A percentile compares a stretch with the other conserved stretches of the same genome.
Evolutionary conservation across 2,329 filamentous ascomycete species (phyloP).

Genomic region (Drechslerella stenobrocha): DNA sequence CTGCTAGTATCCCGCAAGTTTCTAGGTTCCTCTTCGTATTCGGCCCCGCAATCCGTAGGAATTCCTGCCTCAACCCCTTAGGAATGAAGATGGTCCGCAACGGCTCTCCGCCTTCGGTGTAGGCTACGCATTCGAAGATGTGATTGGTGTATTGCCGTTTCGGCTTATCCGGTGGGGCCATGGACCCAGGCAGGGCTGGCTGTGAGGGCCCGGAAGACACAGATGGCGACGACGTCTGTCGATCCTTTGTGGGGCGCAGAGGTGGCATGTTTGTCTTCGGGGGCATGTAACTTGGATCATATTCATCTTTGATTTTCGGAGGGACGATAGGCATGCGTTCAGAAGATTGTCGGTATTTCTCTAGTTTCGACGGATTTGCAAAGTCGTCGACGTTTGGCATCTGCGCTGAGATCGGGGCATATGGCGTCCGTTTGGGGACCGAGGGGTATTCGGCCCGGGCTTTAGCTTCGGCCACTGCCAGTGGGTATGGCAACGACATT

Average conservation of each 20-base stretch:
- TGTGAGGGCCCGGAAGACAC: background rate
- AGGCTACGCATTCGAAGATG: constrained; percentile 77
- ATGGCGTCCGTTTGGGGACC: constrained; percentile 34
- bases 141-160: constrained; percentile 59
- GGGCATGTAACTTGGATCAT: constrained; percentile 31
- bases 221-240: constrained; percentile 28
- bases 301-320: constrained; percentile 43
- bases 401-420: constrained; percentile 16
- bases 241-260: constrained; percentile 51
- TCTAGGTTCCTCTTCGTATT: constrained; percentile 85
- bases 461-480: constrained; percentile 22
- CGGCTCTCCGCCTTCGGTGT: constrained; percentile 84
- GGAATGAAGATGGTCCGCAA: constrained; percentile 88
- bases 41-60: constrained; percentile 71
- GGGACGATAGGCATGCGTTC: constrained; percentile 37
- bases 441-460: constrained; percentile 34
- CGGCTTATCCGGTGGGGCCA: constrained; percentile 27
- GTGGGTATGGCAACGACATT: constrained; percentile 30
- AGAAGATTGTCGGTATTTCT: constrained; percentile 35
- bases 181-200: constrained; percentile 4
- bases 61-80: constrained; percentile 70
- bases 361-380: constrained; percentile 40
- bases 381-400: constrained; percentile 44
- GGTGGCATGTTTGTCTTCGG: constrained; percentile 8
- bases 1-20: constrained; percentile 92